Percentiles rank a stretch among this genome's conserved stretches.
Conservation (phyloP, 441 rosid species). For the Corymbia citriodora region DNA sequence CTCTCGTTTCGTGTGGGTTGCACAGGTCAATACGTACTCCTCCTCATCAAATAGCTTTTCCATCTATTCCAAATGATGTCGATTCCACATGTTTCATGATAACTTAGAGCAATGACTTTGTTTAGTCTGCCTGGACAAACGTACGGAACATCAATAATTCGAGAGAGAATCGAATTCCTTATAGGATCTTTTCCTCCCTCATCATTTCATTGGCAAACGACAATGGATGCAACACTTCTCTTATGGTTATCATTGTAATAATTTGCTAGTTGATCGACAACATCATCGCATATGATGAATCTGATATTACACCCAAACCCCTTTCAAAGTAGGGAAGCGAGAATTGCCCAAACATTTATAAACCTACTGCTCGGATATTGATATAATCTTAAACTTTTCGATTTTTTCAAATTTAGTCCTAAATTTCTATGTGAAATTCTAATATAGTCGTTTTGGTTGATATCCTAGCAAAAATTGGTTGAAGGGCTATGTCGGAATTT, state of each 20-base stretch:
- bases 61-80: not conserved
- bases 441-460: accelerated
- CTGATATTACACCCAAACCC: not conserved
- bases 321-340: accelerated
- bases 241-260: not conserved
- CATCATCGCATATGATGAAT: not conserved
- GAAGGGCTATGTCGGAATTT: not conserved
- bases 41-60: not conserved
- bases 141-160: not conserved
- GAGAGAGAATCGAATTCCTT: not conserved
- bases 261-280: not conserved
- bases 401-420: not conserved
- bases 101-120: not conserved
- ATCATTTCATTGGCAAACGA: not conserved
- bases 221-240: not conserved
- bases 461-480: accelerated
- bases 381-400: not conserved
- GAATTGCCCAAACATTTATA: not conserved
- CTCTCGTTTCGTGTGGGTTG: no score
- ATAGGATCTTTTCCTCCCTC: not conserved
- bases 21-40: no score
- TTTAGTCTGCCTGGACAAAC: not conserved
- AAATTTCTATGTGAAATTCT: accelerated
- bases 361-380: accelerated
- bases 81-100: not conserved